Conservation (phyloP, 2,329 filamentous ascomycete genomes). For the Neonectria faginata region DNA sequence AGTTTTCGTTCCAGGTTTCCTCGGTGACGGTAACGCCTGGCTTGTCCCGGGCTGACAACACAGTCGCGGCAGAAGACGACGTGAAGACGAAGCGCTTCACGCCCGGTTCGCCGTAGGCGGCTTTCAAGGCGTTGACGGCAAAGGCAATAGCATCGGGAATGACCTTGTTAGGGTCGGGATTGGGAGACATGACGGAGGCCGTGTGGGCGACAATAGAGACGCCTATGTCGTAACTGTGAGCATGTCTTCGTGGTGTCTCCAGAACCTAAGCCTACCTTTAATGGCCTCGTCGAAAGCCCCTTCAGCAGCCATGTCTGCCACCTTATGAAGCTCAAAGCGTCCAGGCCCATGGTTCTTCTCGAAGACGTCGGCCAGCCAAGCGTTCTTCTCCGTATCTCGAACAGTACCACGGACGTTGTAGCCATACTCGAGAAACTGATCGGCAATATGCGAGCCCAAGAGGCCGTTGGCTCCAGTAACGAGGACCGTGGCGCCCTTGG, state of each 20-base stretch:
- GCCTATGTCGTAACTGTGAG: constrained; percentile 19
- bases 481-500: constrained; percentile 51
- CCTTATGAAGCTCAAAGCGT: constrained; percentile 49
- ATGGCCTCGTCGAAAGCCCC: constrained; percentile 45
- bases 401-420: constrained; percentile 60
- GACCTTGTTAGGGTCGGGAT: constrained; percentile 53
- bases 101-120: constrained; percentile 49
- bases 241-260: background rate
- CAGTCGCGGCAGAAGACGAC: constrained; percentile 30
- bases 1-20: constrained; percentile 50
- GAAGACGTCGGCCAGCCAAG: constrained; percentile 48
- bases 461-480: constrained; percentile 58
- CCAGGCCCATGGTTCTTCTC: constrained; percentile 50
- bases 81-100: constrained; percentile 54
- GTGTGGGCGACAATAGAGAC: constrained; percentile 52
- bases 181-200: constrained; percentile 51
- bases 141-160: constrained; percentile 51
- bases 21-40: constrained; percentile 21
- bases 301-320: constrained; percentile 50
- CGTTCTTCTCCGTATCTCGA: constrained; percentile 49
- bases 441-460: constrained; percentile 55
- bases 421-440: constrained; percentile 53
- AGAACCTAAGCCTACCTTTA: constrained; percentile 35
- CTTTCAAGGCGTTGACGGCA: constrained; percentile 47
- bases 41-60: background rate